A percentile compares a stretch with the other conserved stretches of the same genome.
Conservation (phyloP, 257 asterid species). For the Plantago ovata region DNA sequence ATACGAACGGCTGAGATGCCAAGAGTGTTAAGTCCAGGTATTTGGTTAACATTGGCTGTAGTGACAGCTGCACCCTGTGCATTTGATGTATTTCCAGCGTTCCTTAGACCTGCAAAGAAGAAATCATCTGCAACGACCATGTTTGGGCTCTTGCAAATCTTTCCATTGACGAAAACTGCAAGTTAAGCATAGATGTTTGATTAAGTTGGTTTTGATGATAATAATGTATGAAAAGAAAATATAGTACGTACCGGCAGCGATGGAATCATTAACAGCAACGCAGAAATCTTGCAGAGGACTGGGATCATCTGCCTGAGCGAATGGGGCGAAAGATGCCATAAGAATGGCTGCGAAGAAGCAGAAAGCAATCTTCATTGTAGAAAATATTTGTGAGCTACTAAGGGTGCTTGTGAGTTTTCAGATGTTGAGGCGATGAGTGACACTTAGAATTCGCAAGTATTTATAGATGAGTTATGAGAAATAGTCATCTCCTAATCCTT, state of each 20-base stretch:
- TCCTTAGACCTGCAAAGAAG: conserved; percentile 14
- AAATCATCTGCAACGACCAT: conserved; percentile 19
- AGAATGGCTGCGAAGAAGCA: background rate
- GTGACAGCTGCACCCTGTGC: conserved; percentile 10
- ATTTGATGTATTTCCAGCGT: conserved; percentile 5
- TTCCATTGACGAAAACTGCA: conserved; percentile 19
- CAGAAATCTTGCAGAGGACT: background rate
- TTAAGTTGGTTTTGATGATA: background rate
- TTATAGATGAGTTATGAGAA: too few relatives aligned
- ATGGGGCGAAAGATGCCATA: background rate
- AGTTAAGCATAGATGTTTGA: too few relatives aligned
- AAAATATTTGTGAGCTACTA: too few relatives aligned
- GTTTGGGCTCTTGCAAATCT: conserved; percentile 23
- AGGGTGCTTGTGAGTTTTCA: too few relatives aligned
- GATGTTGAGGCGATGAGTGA: too few relatives aligned
- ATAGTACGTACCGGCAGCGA: background rate
- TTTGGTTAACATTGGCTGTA: conserved; percentile 11
- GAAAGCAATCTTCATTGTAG: too few relatives aligned
- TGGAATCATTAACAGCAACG: background rate
- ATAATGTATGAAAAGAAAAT: background rate
- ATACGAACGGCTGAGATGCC: background rate
- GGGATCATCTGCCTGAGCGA: background rate
- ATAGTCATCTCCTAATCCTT: too few relatives aligned
- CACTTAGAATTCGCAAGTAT: too few relatives aligned
- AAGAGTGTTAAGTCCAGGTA: conserved; percentile 4